These are phyloP conservation scores for Globisporangium abappressorium DNA, from an alignment of 352 stramenopile genomes.

Conservation along the genomic window DNA sequence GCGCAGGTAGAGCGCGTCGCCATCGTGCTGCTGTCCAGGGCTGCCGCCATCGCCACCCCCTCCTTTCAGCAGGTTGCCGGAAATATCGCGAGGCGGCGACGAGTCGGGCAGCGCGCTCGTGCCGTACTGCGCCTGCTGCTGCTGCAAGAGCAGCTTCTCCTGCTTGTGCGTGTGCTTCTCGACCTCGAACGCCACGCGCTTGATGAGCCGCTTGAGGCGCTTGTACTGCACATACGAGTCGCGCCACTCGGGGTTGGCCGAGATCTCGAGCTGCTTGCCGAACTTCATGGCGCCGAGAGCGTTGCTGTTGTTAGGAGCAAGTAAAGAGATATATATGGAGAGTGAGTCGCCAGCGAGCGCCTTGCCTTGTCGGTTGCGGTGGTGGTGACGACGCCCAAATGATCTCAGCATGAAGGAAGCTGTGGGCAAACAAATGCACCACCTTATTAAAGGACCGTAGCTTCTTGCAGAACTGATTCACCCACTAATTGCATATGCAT, in stretches of 20 bases:
- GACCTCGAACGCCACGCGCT: constrained; percentile 86
- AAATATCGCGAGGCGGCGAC: constrained; percentile 9
- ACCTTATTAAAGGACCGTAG: background rate
- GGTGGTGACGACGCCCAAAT: background rate
- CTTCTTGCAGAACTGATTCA: background rate
- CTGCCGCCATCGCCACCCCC: background rate
- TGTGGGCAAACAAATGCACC: background rate
- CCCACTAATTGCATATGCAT: background rate
- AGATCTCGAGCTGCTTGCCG: constrained; percentile 91
- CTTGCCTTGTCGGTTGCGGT: background rate
- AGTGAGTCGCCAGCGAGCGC: background rate
- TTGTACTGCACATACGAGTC: constrained; percentile 92
- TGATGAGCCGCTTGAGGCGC: constrained; percentile 89
- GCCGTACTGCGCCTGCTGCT: constrained; percentile 26
- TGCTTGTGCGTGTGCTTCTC: constrained; percentile 78
- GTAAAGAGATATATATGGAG: background rate
- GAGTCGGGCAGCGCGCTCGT: background rate
- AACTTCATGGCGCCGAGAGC: constrained; percentile 81
- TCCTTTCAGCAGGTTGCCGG: background rate
- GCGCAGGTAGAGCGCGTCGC: constrained; percentile 26
- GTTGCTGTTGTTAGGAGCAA: background rate
- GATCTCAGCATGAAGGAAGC: background rate
- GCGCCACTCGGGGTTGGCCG: constrained; percentile 85
- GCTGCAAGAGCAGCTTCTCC: constrained; percentile 62
- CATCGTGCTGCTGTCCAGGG: constrained; percentile 11